Evolutionary conservation across 2,329 filamentous ascomycete species (phyloP), one percentile per base, ranked within the genome.

Genomic region (Botryosphaeria agaves): DNA sequence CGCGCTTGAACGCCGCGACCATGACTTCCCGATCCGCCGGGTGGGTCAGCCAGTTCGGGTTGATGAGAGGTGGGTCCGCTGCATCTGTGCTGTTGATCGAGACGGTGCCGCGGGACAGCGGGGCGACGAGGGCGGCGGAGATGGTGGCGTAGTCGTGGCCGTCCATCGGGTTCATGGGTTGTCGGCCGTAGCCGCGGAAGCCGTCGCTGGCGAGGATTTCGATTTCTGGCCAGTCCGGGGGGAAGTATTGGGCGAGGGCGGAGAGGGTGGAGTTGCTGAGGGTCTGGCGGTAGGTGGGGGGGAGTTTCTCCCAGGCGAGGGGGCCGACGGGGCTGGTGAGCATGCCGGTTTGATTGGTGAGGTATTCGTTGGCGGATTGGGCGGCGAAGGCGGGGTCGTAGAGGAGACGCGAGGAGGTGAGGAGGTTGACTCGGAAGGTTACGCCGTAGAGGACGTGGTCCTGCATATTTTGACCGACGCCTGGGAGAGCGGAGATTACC

Each of bases 171-270:
- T 21, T 21, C 7, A 7, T 11, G 11, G 19, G 19, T 7, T 21
- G 7, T 21, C 19, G 19, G 19, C 19, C 7, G 11, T 21, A 21
- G 19, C 19, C 19, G 19, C 7, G 11, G 17, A 7, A 43, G 4
- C 47, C 47, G 31, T 55, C 50, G 6, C 12, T 27, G 1, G 45
- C 44, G 41, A 49, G 20, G 7, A 41, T 26, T 26, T 56, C 53
- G 7, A 53, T 26, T 26, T 55, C 49, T 0, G 53, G 53, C 53
- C 53, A 57, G 36, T 56, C 52, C 8, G 5, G 7, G 7, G 24
- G 24, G 19, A 32, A 32, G 21, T 5, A 7, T 15, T 14, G 9
- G 11, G 18, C 8, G 4, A 28, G 12, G n/a, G n/a, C 23, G 11
- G 24, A 11, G 6, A 11, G 15, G 14, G 12, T 28, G 12, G 23